Evolutionary conservation across 176 grass and related monocot species (phyloP), one percentile per base, ranked within the genome.

Genomic region (Hyparrhenia diplandra): DNA sequence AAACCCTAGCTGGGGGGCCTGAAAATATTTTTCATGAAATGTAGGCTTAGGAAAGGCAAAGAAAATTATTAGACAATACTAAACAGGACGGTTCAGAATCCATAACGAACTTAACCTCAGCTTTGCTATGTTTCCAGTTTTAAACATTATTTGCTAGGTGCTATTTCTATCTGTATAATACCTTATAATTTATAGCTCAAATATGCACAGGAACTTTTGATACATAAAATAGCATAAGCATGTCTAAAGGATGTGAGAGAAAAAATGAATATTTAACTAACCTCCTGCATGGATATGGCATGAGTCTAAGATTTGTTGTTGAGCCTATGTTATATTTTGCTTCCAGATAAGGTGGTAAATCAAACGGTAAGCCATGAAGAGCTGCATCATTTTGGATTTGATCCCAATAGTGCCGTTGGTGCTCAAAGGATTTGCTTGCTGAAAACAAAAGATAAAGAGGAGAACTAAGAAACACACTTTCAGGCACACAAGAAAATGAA

Each of bases 381-480:
- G 82, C 80, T 70, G 75, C 13, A 71, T 71, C 41, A 18, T 71
- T 70, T 67, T 77, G n/a, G 80, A 71, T 86, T 91, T 82, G 52
- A 57, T 8, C 21, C 52, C 82, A 97, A 30, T 57, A 57, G 52
- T n/a, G 67, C 65, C 82, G 72, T 64, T 84, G 52, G 52, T 57
- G 52, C 52, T 57, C 52, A 91, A 87, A 21, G 92, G 78, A 91
- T 99, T 99, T 45, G 91, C 80, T 91, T 99, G 97, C 97, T 96
- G n/a, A 39, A 72, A 67, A 82, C 54, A 60, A 62, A 52, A 59
- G 51, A 5, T 58, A 20, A 73, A n/a, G n/a, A n/a, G n/a, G n/a
- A n/a, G n/a, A n/a, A n/a, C n/a, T n/a, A n/a, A n/a, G n/a, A n/a
- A n/a, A n/a, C n/a, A n/a, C n/a, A n/a, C n/a, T n/a, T n/a, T n/a